Percentiles rank a stretch among this genome's conserved stretches.
phyloP scores from a whole-genome alignment of 345 rosid genomes.

The Eucalyptus pauciflora region DNA sequence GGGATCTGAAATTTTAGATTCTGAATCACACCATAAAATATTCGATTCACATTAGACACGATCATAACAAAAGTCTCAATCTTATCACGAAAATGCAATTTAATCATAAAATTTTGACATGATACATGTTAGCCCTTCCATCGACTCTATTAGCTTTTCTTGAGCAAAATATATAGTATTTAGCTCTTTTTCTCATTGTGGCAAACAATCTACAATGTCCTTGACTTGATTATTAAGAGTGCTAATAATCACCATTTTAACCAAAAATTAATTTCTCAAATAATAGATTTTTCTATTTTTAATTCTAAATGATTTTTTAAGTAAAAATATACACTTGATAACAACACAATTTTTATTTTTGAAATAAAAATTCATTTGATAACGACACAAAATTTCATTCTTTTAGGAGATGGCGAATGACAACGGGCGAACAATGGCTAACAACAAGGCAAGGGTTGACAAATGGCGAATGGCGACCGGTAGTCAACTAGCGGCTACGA shows the following conservation, averaged over 20 bases:
- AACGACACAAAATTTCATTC: too few species aligned
- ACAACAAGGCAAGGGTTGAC: too few species aligned
- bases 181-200: accelerated
- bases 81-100: too few species aligned
- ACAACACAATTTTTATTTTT: too few species aligned
- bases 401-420: accelerated
- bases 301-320: too few species aligned
- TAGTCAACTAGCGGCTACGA: accelerated
- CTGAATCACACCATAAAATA: not conserved
- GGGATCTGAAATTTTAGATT: not conserved
- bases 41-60: not conserved
- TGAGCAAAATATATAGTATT: not conserved
- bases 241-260: too few species aligned
- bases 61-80: too few species aligned
- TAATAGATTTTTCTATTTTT: accelerated
- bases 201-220: too few species aligned
- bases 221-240: too few species aligned
- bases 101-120: too few species aligned
- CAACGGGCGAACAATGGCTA: accelerated
- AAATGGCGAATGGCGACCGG: accelerated
- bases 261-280: too few species aligned
- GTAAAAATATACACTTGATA: accelerated
- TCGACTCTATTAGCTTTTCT: not conserved
- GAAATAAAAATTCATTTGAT: accelerated
- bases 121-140: not conserved